Evolutionary conservation across 2,329 filamentous ascomycete genomes (phyloP).

Genomic region (Cladorrhinum sp.): DNA sequence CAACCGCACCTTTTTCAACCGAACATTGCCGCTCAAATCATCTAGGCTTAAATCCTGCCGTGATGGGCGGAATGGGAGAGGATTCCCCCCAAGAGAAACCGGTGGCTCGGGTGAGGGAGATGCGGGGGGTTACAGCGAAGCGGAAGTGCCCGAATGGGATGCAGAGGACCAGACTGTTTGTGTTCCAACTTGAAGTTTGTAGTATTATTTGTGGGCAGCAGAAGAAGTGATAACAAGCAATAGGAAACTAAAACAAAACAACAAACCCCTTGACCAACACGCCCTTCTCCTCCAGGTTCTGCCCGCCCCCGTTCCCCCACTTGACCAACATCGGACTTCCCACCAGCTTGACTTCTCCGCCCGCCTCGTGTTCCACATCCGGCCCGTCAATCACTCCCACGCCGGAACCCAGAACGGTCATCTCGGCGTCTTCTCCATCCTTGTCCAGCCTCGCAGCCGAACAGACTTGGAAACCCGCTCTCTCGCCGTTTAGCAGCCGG

Average conservation of each 20-base stretch:
- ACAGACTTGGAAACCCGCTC: not conserved
- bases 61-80: not conserved
- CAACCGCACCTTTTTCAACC: slow-evolving; percentile 4
- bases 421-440: not conserved
- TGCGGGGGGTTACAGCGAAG: not conserved
- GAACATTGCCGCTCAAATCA: not conserved
- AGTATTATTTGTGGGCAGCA: too few relatives aligned
- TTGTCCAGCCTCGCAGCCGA: not conserved
- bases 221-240: too few relatives aligned
- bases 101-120: not conserved
- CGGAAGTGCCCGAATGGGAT: not conserved
- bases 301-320: slow-evolving; percentile 1
- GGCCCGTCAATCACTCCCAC: slow-evolving; percentile 2
- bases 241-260: slow-evolving; percentile 7
- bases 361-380: not conserved
- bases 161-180: too few relatives aligned
- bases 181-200: too few relatives aligned
- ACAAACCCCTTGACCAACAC: slow-evolving; percentile 7
- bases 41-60: not conserved
- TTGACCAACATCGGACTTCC: slow-evolving; percentile 5
- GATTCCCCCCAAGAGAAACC: not conserved
- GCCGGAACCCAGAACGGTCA: not conserved
- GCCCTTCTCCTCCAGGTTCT: slow-evolving; percentile 2
- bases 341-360: not conserved
- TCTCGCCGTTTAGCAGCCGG: not conserved